Conservation (phyloP, 2,329 filamentous ascomycete species). For the Anisogramma anomala region DNA sequence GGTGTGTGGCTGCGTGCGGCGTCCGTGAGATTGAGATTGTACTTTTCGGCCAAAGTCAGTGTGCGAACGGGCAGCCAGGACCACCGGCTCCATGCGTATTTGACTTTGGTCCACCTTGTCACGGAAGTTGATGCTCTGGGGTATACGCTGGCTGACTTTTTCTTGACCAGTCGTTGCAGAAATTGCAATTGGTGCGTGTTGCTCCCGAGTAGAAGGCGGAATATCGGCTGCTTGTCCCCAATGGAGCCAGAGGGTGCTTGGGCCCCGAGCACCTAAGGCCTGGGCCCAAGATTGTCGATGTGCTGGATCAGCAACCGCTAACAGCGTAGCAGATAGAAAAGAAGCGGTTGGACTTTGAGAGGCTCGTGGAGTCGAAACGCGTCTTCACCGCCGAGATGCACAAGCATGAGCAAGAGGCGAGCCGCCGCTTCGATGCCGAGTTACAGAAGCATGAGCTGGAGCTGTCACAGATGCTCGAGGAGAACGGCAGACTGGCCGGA, state of each 20-base stretch:
- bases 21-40: slow-evolving; percentile 8
- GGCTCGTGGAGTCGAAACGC: slow-evolving; percentile 76
- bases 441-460: slow-evolving; percentile 82
- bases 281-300: slow-evolving; percentile 10
- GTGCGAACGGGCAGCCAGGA: slow-evolving; percentile 2
- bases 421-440: slow-evolving; percentile 79
- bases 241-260: background rate
- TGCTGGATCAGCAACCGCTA: slow-evolving; percentile 2
- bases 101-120: background rate
- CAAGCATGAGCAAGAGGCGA: slow-evolving; percentile 75
- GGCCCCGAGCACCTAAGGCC: background rate
- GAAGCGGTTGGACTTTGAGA: slow-evolving; percentile 86
- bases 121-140: background rate
- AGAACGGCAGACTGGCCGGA: slow-evolving; percentile 55
- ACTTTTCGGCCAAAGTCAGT: slow-evolving; percentile 6
- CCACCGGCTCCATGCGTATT: background rate
- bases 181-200: slow-evolving; percentile 56
- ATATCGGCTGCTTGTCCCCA: no score
- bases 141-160: slow-evolving; percentile 2
- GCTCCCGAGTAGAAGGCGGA: background rate
- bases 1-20: slow-evolving; percentile 9
- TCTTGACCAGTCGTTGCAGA: slow-evolving; percentile 47
- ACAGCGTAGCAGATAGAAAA: slow-evolving; percentile 61
- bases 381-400: slow-evolving; percentile 90
- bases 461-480: slow-evolving; percentile 72